Percentiles rank a stretch among this genome's conserved stretches.
Conservation (phyloP, 768 basidiomycete species). For the Russula brevipes region DNA sequence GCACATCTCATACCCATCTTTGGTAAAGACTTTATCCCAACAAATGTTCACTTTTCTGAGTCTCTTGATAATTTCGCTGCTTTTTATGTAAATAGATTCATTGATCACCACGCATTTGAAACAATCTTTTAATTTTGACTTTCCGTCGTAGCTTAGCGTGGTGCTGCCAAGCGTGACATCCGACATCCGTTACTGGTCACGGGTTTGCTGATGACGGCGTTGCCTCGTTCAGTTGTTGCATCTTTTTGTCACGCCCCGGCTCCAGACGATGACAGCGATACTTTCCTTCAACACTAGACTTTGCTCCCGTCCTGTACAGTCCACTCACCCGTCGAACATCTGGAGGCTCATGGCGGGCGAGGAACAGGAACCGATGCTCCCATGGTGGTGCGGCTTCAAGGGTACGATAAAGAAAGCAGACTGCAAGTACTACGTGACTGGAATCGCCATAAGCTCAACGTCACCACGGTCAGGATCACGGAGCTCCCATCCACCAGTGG, state of each 20-base stretch:
- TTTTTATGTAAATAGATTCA: slow-evolving; percentile 32
- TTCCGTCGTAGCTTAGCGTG: too few species aligned
- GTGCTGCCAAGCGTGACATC: too few species aligned
- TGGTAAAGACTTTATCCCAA: not conserved
- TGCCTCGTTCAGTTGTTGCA: too few species aligned
- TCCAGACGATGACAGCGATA: too few species aligned
- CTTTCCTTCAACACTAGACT: too few species aligned
- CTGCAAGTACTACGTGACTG: slow-evolving; percentile 80
- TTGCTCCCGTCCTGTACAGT: too few species aligned
- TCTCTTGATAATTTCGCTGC: slow-evolving; percentile 27
- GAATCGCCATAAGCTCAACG: slow-evolving; percentile 71
- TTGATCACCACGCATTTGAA: slow-evolving; percentile 28
- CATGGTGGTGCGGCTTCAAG: slow-evolving; percentile 97
- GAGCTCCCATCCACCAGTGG: slow-evolving; percentile 97
- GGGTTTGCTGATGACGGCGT: too few species aligned
- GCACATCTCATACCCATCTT: not conserved
- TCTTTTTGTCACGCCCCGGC: too few species aligned
- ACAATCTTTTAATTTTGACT: too few species aligned
- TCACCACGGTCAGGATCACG: slow-evolving; percentile 89
- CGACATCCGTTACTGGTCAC: too few species aligned
- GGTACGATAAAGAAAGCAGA: slow-evolving; percentile 81
- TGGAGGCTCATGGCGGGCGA: slow-evolving; percentile 82
- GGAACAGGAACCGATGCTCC: slow-evolving; percentile 78
- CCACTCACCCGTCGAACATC: too few species aligned
- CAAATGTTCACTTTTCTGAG: slow-evolving; percentile 7